Conservation (phyloP, 768 basidiomycete genomes). For the Tephrocybe sp. region DNA sequence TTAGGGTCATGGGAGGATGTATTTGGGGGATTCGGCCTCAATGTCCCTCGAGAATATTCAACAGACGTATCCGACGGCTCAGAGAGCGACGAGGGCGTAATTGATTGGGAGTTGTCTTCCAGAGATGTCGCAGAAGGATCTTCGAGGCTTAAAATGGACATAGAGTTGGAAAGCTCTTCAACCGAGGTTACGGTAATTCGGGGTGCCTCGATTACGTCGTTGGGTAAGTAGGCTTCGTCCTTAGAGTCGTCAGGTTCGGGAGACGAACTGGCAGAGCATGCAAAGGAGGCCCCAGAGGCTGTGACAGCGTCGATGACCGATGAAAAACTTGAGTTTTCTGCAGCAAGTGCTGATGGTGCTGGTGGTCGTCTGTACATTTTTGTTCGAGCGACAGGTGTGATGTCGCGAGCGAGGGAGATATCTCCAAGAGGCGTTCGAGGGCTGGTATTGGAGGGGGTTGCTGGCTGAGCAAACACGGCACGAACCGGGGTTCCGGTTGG, state of each 20-base stretch:
- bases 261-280: conserved; percentile 5
- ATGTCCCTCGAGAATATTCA: conserved; percentile 21
- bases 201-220: conserved; percentile 1
- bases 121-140: conserved; percentile 21
- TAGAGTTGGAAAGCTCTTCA: conserved; percentile 22
- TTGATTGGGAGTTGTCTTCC: conserved; percentile 24
- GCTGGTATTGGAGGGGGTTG: conserved; percentile 20
- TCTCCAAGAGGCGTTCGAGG: conserved; percentile 40
- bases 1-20: conserved; percentile 26
- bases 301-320: conserved; percentile 22
- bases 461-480: conserved; percentile 1
- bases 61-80: conserved; percentile 22
- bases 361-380: conserved; percentile 27
- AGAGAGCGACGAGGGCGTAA: conserved; percentile 19
- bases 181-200: conserved; percentile 11
- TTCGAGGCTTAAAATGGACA: conserved; percentile 25
- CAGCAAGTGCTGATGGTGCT: conserved; percentile 20
- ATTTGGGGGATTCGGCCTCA: conserved; percentile 25
- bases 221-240: neutral
- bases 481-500: conserved; percentile 28
- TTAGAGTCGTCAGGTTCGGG: neutral
- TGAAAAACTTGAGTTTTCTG: conserved; percentile 11
- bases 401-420: conserved; percentile 30
- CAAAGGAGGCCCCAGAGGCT: conserved; percentile 19
- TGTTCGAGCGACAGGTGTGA: conserved; percentile 34